These are phyloP conservation scores for Ophiostoma himal-ulmi DNA, from an alignment of 2,329 filamentous ascomycete species.

Conservation along the genomic window DNA sequence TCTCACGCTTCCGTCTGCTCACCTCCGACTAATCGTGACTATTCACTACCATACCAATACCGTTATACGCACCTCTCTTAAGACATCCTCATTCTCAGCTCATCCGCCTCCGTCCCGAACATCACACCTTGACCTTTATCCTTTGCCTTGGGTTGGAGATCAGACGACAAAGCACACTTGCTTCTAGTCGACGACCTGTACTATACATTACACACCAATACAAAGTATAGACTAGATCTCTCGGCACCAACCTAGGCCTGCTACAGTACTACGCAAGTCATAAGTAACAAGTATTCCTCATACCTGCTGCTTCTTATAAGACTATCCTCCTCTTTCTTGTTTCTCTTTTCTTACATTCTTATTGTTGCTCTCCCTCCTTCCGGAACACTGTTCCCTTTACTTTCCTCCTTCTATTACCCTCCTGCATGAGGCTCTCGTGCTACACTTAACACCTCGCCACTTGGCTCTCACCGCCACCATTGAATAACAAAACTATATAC, in stretches of 20 bases:
- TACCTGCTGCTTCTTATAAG: conserved; percentile 1
- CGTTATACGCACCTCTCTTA: background rate
- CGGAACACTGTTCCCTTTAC: background rate
- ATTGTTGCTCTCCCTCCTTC: background rate
- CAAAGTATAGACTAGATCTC: conserved; percentile 29
- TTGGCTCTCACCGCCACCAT: conserved; percentile 6
- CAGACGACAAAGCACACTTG: conserved; percentile 41
- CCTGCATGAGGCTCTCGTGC: background rate
- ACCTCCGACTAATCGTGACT: background rate
- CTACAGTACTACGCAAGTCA: background rate
- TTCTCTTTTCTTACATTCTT: background rate
- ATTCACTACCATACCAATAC: background rate
- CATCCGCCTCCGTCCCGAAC: background rate
- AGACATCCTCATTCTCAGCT: background rate
- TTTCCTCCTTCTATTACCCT: background rate
- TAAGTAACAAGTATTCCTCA: background rate
- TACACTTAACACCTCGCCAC: background rate
- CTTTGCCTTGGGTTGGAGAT: conserved; percentile 38
- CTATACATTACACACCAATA: background rate
- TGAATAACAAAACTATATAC: background rate
- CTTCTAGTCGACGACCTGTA: background rate
- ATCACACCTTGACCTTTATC: conserved; percentile 19
- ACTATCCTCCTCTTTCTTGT: background rate
- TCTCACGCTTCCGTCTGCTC: background rate
- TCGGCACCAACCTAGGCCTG: conserved; percentile 20